Base-by-base conservation (phyloP, 179 eudicot genomes). In the Amaranthus tricolor region DNA sequence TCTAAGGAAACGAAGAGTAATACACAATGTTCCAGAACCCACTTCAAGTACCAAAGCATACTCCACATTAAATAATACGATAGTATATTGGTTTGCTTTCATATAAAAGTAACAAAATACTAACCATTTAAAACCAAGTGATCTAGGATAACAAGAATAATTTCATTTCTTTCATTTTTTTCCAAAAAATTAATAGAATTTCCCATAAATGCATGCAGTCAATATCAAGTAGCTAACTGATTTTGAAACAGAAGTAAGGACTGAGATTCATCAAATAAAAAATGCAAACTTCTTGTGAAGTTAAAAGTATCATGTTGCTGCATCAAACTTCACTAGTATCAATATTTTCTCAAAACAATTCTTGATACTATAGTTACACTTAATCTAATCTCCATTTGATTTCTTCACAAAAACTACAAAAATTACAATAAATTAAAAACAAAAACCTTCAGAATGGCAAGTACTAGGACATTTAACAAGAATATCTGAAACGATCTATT, bases 401-500 rank as follows among this genome's bases (percentile, higher is more conserved):
- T 44, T 51, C 4, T 31, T 56, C 50, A 65, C 60, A 58, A 8
- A 47, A 19, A 15, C 56, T 20, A 24, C 61, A n/a, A 52, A 44
- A 31, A 47, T 17, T 69, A 60, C 74, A 68, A 16, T 24, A 12
- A 21, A 63, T 1, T 4, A 6, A 20, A 5, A 62, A 78, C 40
- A 21, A 43, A 5, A 57, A 31, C 57, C 31, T 52, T 19, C 13
- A 31, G 17, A 43, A 57, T 31, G 15, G 55, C 54, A 19, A 43
- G 62, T 47, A 16, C 5, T 13, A 24, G 54, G 62, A 24, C 53
- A 56, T 66, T 69, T 62, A 51, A 19, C 57, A 65, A 65, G 24
- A 70, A 65, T 53, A 47, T 76, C 79, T 59, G 68, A 64, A 58
- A n/a, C 40, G 70, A 70, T 62, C 66, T 44, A 72, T 56, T 66